phyloP scores from a whole-genome alignment of 1,284 basidiomycete genomes.

The Tilletia setariae region DNA sequence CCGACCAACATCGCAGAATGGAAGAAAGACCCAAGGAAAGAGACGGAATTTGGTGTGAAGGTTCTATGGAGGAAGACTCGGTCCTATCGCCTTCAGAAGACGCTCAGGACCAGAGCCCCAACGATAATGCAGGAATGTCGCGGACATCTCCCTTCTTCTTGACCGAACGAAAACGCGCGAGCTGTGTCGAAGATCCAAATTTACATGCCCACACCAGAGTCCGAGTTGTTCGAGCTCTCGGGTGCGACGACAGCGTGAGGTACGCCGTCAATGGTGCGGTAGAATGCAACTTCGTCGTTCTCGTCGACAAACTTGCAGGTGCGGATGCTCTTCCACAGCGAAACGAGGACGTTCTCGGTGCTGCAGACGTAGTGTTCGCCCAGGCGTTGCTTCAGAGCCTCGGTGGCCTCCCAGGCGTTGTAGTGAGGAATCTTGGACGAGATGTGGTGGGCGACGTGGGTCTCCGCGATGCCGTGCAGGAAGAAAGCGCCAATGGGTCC shows the following conservation, averaged over 20 bases:
- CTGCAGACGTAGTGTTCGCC: constrained; percentile 61
- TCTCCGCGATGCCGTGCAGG: constrained; percentile 60
- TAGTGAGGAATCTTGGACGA: constrained; percentile 55
- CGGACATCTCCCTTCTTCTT: no score
- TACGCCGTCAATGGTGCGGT: constrained; percentile 47
- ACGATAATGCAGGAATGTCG: no score
- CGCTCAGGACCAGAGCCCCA: no score
- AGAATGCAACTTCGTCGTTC: constrained; percentile 51
- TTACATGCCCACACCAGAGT: constrained; percentile 47
- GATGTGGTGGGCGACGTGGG: constrained; percentile 53
- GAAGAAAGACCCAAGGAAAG: no score
- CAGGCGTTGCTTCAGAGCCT: constrained; percentile 78
- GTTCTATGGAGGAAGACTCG: no score
- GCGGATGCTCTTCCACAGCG: constrained; percentile 59
- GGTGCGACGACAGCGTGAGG: constrained; percentile 37
- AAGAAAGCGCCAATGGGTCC: constrained; percentile 58
- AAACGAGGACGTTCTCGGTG: constrained; percentile 60
- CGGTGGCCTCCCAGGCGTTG: constrained; percentile 80
- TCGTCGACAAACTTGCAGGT: constrained; percentile 56
- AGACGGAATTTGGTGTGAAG: no score
- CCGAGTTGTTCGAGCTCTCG: constrained; percentile 39
- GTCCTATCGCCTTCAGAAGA: no score
- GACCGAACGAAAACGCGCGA: no score
- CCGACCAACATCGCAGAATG: no score
- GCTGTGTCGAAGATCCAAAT: not conserved